phyloP scores from a whole-genome alignment of 768 basidiomycete species.

The Mycena capillaripes region DNA sequence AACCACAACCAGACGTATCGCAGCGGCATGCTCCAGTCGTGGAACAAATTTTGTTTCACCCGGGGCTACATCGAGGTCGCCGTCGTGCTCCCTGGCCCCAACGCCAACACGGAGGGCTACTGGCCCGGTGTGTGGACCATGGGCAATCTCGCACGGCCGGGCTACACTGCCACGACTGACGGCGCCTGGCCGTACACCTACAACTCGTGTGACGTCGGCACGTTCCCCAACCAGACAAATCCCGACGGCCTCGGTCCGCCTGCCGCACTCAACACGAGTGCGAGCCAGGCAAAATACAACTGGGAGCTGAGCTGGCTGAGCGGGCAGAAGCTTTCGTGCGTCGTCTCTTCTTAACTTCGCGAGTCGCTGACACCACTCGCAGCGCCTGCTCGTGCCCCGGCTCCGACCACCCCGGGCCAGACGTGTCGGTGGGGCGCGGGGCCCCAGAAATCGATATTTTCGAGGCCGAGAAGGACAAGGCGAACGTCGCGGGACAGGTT shows the following conservation, averaged over 20 bases:
- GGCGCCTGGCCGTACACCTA: slow-evolving; percentile 90
- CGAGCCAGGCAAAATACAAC: slow-evolving; percentile 66
- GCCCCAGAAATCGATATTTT: slow-evolving; percentile 89
- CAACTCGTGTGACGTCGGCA: slow-evolving; percentile 81
- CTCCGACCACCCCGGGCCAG: slow-evolving; percentile 85
- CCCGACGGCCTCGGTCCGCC: slow-evolving; percentile 66
- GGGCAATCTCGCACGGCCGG: slow-evolving; percentile 89
- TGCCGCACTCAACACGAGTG: slow-evolving; percentile 69
- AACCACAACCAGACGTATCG: slow-evolving; percentile 76
- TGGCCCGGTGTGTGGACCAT: slow-evolving; percentile 93
- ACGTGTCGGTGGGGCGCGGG: slow-evolving; percentile 66
- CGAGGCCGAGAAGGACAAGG: slow-evolving; percentile 80
- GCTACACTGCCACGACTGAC: slow-evolving; percentile 84
- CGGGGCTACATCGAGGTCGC: slow-evolving; percentile 84
- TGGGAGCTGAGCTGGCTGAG: slow-evolving; percentile 78
- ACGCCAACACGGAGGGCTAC: slow-evolving; percentile 64
- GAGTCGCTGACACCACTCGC: background rate
- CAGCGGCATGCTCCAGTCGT: slow-evolving; percentile 87
- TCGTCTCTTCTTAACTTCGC: slow-evolving; percentile 16
- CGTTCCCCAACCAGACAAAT: slow-evolving; percentile 79
- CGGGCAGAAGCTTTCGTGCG: slow-evolving; percentile 83
- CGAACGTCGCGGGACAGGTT: slow-evolving; percentile 57
- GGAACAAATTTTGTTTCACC: slow-evolving; percentile 94
- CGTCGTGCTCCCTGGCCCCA: slow-evolving; percentile 70
- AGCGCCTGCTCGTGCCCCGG: slow-evolving; percentile 84